Evolutionary conservation across 768 basidiomycete genomes (phyloP), one percentile per base, ranked within the genome.

Genomic region (Goffeauzyma gilvescens): DNA sequence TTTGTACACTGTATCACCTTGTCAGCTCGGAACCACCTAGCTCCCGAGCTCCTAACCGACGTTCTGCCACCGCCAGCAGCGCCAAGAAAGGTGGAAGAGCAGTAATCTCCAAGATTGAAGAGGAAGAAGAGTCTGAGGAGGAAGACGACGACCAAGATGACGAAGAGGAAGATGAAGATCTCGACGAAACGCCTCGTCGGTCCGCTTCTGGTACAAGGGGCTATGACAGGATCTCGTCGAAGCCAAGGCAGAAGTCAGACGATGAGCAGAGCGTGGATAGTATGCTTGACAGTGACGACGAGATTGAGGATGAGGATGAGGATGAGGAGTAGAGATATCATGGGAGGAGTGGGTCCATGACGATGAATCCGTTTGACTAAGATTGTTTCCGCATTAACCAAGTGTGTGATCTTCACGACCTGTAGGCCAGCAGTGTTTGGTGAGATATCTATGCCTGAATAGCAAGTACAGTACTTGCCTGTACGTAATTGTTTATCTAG

Each of bases 231-330:
- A 9, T 30, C 9, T 9, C 28, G 28, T n/a, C 28, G 28, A 30
- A 9, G 28, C 28, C n/a, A 30, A n/a, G 9, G 9, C 28, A n/a
- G n/a, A n/a, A 9, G 28, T 9, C 28, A 30, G 28, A 30, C 20
- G 41, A 42, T 35, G 41, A 30, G 22, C 21, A 14, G 41, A 35
- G 33, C 15, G 33, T 35, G 23, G 41, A 42, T 33, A 35, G 32
- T 20, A 35, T 33, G 41, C 20, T 35, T 10, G 33, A 35, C n/a
- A 33, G 32, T n/a, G 41, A 42, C 17, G 41, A 42, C 1, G 41
- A 42, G 22, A 32, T 32, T n/a, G 40, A 42, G 22, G 41, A 42
- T 12, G 23, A 23, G 31, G 32, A 42, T 35, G 27, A 17, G 14
- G 39, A 41, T 26, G n/a, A n/a, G n/a, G n/a, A n/a, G n/a, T n/a